Percentiles rank a stretch among this genome's conserved stretches.
Evolutionary conservation across 2,329 filamentous ascomycete species (phyloP).

Genomic region (Penicillium olsonii): DNA sequence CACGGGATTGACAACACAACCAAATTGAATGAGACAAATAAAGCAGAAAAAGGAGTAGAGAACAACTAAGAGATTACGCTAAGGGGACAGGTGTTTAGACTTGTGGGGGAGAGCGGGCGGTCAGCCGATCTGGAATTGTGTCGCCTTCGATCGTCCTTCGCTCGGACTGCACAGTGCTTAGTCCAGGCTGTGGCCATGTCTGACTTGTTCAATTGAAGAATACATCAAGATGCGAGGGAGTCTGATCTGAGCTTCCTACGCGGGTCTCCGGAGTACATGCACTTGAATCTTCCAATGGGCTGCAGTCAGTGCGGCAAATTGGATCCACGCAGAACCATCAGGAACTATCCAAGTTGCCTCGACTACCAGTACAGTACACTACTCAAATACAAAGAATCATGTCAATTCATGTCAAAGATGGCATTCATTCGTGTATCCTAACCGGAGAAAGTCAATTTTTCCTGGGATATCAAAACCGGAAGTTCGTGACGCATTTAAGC

Average conservation of each 20-base stretch:
- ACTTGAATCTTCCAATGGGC: no score
- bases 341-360: no score
- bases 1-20: constrained; percentile 13
- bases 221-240: no score
- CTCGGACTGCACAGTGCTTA: no score
- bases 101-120: constrained; percentile 35
- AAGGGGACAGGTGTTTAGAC: constrained; percentile 34
- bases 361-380: neutral
- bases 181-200: no score
- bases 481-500: constrained; percentile 53
- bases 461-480: constrained; percentile 15
- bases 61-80: constrained; percentile 16
- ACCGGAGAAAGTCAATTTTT: constrained; percentile 23
- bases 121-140: constrained; percentile 15
- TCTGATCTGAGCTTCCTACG: no score
- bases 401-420: constrained; percentile 9
- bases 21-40: neutral
- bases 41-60: constrained; percentile 15
- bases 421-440: constrained; percentile 25
- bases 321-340: no score
- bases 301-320: no score
- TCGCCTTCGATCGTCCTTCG: no score
- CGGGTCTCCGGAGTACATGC: no score
- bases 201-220: no score
- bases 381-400: neutral